phyloP scores from a whole-genome alignment of 73 alveolate species.

The Paraurostyla sp. region DNA sequence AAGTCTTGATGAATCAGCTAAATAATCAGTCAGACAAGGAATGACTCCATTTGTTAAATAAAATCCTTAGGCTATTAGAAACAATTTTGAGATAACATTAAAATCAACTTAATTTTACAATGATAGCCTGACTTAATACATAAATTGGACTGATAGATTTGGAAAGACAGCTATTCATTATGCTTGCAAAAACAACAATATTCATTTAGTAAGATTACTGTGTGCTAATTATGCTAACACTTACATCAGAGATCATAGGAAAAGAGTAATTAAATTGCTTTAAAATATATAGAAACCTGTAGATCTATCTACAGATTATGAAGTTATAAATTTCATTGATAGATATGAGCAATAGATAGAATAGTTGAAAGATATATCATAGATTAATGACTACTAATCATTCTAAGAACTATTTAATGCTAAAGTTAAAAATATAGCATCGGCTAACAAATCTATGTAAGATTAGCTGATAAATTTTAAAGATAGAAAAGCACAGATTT shows the following conservation, averaged over 20 bases:
- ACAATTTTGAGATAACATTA: neutral
- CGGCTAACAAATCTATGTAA: neutral
- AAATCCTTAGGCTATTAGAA: neutral
- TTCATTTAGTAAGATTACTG: neutral
- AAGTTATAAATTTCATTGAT: neutral
- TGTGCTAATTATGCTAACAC: neutral
- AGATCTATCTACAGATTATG: neutral
- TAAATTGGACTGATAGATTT: neutral
- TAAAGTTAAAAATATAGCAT: neutral
- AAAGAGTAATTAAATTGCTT: neutral
- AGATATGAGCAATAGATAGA: neutral
- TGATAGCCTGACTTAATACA: neutral
- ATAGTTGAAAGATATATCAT: neutral
- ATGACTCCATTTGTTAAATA: no score
- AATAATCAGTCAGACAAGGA: no score
- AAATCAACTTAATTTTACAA: neutral
- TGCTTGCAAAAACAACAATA: neutral
- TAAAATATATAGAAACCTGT: neutral
- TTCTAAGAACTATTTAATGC: neutral
- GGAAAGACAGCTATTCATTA: conserved; percentile 54
- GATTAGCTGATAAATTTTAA: neutral
- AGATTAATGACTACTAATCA: neutral
- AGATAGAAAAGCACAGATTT: conserved; percentile 26
- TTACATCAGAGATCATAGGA: neutral
- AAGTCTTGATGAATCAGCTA: no score